Base-by-base conservation (phyloP, 805 yeast genomes). In the Candida michaelii region DNA sequence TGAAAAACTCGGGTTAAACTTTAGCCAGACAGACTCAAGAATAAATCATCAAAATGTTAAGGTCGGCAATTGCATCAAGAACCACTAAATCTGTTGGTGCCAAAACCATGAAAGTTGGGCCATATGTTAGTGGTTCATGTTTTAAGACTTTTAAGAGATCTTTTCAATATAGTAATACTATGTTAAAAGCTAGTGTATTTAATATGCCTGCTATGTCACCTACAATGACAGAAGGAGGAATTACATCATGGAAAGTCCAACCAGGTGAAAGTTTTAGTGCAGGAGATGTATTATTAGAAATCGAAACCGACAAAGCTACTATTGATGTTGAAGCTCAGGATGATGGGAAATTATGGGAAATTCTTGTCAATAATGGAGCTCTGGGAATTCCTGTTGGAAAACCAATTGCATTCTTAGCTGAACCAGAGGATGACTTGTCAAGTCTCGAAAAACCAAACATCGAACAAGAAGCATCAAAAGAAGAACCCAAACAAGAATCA, bases 191-290 rank as follows among this genome's bases (percentile, higher is more conserved):
- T 4, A 58, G 68, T 15, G 64, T 71, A 27, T 89, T 88, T 68
- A 82, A 74, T 41, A 91, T 91, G 98, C 99, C 99, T 3, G 97
- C 99, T 18, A 88, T 91, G 97, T 90, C 97, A 4, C 99, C 99
- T 32, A 91, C 99, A 5, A 91, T 91, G 99, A 89, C 89, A 23
- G 87, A 83, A 59, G 99, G 99, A 30, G 97, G 96, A 5, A 77
- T 91, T 50, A 87, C 89, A 10, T 74, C 80, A 42, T 91, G 99
- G 99, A 86, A 88, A 60, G 73, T 82, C 56, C 82, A 89, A 62
- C 47, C 64, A 27, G 84, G 84, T 21, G 93, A 87, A 3, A 42
- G 72, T 3, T 91, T 85, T 65, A 58, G 70, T 24, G 77, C 95
- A 6, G 99, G 99, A 16, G 98, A 93, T 52, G 85, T 82, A 3